Base-by-base conservation (phyloP, 768 basidiomycete species). In the Naematelia aurantialba region DNA sequence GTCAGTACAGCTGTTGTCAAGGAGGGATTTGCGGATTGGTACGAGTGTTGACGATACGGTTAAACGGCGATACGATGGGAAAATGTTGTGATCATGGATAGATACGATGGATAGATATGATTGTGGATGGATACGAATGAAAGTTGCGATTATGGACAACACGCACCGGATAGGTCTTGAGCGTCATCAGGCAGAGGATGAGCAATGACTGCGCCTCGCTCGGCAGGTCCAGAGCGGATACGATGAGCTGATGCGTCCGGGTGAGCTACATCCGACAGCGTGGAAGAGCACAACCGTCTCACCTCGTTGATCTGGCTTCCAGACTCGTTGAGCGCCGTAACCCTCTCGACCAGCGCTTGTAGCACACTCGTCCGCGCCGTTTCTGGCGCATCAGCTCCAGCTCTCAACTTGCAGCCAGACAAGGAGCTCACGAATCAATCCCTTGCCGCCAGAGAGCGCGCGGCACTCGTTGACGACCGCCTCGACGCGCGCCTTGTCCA, bases 321-420 rank as follows among this genome's bases (percentile, higher is more conserved):
- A 27, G 80, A 78, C 14, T 77, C 70, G 3, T 77, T 77, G 3
- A 91, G 75, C 8, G 66, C 65, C 17, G 81, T 81, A 11, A 84
- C 82, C 59, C 89, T 80, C 54, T 92, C 89, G 44, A 93, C 82
- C 55, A 87, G 72, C 2, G 88, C 85, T 53, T 87, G 84, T 10
- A 97, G 61, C 0, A 91, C 87, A 22, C 91, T 91, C 3, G 86
- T 86, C 66, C 90, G 81, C 5, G 84, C 82, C 17, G 85, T 81
- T 75, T 84, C 88, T 88, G 62, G 19, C 39, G 24, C 26, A 31
- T 30, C 14, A 27, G 27, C 54, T 45, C 29, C 31, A 34, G 2
- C 10, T 45, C 34, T 52, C 44, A 50, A 44, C 51, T 45, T 25
- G 10, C 45, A 8, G 26, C 14, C 29, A 80, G 87, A 70, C 70